Percentiles rank a stretch among this genome's conserved stretches.
Conservation (phyloP, 148 eudicot species). For the Amaranthus hypochondriacus region DNA sequence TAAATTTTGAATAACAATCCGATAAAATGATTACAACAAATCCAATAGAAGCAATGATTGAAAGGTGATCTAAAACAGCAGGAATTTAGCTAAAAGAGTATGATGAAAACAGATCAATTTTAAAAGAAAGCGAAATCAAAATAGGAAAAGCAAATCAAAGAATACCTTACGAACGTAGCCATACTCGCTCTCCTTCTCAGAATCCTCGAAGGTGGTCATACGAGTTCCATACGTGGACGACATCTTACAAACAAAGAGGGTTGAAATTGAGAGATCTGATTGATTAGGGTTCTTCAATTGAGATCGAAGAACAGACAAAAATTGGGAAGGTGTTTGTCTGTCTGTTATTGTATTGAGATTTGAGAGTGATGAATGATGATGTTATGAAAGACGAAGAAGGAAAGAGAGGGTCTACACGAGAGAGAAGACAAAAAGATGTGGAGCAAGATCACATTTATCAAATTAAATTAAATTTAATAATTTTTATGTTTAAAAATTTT, state of each 20-base stretch:
- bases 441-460: too few relatives aligned
- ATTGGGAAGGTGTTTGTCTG: too few relatives aligned
- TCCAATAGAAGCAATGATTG: constrained; percentile 1
- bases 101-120: constrained; percentile 2
- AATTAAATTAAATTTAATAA: too few relatives aligned
- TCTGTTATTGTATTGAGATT: too few relatives aligned
- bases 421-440: too few relatives aligned
- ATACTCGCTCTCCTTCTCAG: constrained; percentile 99
- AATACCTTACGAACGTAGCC: constrained; percentile 94
- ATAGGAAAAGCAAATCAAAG: neutral
- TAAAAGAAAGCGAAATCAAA: neutral
- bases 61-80: neutral
- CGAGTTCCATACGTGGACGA: constrained; percentile 79
- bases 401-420: too few relatives aligned
- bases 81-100: too few relatives aligned
- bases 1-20: constrained; percentile 6
- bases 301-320: constrained; percentile 7
- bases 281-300: neutral
- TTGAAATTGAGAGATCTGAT: constrained; percentile 7
- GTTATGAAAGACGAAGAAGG: too few relatives aligned
- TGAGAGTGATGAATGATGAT: too few relatives aligned
- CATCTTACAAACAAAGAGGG: constrained; percentile 31
- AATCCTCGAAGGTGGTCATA: constrained; percentile 87
- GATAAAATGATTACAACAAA: neutral
- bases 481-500: too few relatives aligned